These are phyloP conservation scores for Gloeopeniophorella convolvens DNA, from an alignment of 768 basidiomycete species.

Conservation along the genomic window DNA sequence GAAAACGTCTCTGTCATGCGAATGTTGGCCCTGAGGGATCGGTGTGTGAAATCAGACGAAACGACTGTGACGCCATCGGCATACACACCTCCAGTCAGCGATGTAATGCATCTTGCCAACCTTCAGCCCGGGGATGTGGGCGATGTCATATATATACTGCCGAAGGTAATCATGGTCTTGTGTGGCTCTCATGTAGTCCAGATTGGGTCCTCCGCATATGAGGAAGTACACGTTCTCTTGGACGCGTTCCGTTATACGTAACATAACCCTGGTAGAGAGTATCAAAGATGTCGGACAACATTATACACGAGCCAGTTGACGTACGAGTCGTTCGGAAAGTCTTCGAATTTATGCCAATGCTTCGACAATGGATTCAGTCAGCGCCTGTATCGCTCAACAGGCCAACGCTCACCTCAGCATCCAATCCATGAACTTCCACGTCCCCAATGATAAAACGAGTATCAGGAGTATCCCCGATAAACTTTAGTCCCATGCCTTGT, in stretches of 20 bases:
- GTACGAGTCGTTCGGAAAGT: neutral
- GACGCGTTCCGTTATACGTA: neutral
- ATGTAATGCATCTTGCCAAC: constrained; percentile 3
- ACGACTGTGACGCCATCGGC: too few relatives aligned
- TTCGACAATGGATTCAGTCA: neutral
- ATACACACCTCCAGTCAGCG: constrained; percentile 8
- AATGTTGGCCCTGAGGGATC: constrained; percentile 14
- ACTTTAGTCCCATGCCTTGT: neutral
- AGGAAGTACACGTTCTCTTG: neutral
- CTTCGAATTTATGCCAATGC: neutral
- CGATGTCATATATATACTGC: neutral
- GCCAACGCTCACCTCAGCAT: neutral
- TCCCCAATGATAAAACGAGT: constrained; percentile 1
- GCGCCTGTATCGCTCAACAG: too few relatives aligned
- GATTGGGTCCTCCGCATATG: neutral
- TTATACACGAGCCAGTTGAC: neutral
- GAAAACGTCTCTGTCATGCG: constrained; percentile 18
- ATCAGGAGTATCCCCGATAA: constrained; percentile 3
- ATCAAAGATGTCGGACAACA: too few relatives aligned
- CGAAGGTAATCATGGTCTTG: neutral
- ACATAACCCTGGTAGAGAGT: neutral
- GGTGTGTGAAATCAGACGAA: neutral
- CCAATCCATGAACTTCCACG: neutral
- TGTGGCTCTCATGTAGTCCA: neutral
- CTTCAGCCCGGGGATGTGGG: neutral